Evolutionary conservation across 2,329 filamentous ascomycete genomes (phyloP).

Genomic region (Pseudocercospora vitis): DNA sequence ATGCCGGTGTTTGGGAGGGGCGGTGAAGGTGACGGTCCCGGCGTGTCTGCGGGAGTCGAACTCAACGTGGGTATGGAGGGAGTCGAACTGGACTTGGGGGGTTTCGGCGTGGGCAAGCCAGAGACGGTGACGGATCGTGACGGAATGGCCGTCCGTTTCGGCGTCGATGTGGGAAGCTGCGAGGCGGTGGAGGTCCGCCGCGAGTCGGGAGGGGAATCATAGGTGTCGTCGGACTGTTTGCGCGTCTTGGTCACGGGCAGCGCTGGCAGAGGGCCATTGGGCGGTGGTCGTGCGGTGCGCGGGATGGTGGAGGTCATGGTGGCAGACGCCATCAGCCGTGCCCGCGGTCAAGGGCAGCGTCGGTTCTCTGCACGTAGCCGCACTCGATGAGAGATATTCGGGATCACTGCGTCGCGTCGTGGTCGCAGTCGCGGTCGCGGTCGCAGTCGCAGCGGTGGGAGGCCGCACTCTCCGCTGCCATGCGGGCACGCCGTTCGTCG

Average conservation of each 20-base stretch:
- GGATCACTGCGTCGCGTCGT: not conserved
- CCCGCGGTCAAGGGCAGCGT: constrained; percentile 4
- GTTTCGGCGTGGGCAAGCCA: constrained; percentile 52
- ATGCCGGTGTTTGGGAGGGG: constrained; percentile 16
- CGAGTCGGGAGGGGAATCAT: constrained; percentile 39
- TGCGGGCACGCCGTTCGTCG: not conserved
- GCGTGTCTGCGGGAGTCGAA: constrained; percentile 41
- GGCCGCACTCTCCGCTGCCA: constrained; percentile 1
- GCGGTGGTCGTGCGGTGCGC: constrained; percentile 62
- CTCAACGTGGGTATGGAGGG: constrained; percentile 55
- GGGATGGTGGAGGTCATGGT: constrained; percentile 50
- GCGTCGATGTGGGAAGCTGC: constrained; percentile 38
- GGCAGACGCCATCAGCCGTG: constrained; percentile 11
- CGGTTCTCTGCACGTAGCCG: constrained; percentile 8
- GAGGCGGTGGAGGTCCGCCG: constrained; percentile 34
- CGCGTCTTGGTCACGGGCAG: constrained; percentile 70
- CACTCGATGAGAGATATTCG: not conserved
- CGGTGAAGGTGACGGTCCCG: constrained; percentile 19
- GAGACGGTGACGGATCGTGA: constrained; percentile 47
- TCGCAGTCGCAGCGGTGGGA: not conserved
- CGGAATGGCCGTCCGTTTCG: constrained; percentile 34
- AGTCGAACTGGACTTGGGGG: constrained; percentile 49
- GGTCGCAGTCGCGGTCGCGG: not conserved
- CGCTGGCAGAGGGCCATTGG: constrained; percentile 70
- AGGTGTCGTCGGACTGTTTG: constrained; percentile 58